Evolutionary conservation across 1,284 basidiomycete genomes (phyloP).

Genomic region (Sphagnurus paluster): DNA sequence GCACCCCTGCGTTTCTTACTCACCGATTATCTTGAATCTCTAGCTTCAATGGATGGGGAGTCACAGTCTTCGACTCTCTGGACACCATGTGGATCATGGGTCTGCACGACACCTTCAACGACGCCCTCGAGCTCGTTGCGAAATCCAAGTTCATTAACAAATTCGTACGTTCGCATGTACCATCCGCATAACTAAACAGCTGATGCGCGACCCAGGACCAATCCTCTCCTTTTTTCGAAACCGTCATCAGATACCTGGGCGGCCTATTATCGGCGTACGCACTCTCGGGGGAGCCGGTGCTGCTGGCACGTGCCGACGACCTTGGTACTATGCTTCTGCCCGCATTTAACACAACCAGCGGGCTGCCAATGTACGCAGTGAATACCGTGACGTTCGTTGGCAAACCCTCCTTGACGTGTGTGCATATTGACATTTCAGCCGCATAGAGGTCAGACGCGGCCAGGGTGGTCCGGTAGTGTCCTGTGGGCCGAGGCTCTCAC

Average conservation of each 20-base stretch:
- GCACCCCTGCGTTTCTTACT: background rate
- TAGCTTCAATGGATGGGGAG: conserved; percentile 77
- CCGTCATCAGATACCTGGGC: conserved; percentile 76
- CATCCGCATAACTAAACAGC: conserved; percentile 48
- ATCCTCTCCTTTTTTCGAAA: conserved; percentile 71
- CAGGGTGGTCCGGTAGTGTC: conserved; percentile 33
- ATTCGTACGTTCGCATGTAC: conserved; percentile 39
- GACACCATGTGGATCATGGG: conserved; percentile 71
- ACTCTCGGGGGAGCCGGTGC: conserved; percentile 57
- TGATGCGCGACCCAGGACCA: conserved; percentile 16
- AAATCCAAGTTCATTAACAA: conserved; percentile 49
- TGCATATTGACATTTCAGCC: background rate
- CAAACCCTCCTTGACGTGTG: background rate
- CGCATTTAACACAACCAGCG: conserved; percentile 53
- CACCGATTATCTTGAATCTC: conserved; percentile 15
- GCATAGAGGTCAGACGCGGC: conserved; percentile 28
- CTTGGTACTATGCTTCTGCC: conserved; percentile 53
- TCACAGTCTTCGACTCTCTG: conserved; percentile 71
- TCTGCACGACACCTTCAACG: conserved; percentile 58
- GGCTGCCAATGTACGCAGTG: conserved; percentile 53
- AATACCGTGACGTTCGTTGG: conserved; percentile 37
- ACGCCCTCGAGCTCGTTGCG: conserved; percentile 61
- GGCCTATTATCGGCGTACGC: conserved; percentile 76
- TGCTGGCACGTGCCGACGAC: conserved; percentile 56
- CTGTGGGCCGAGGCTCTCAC: conserved; percentile 51